Evolutionary conservation across 352 stramenopile genomes (phyloP).

Genomic region (Pythium folliculosum): DNA sequence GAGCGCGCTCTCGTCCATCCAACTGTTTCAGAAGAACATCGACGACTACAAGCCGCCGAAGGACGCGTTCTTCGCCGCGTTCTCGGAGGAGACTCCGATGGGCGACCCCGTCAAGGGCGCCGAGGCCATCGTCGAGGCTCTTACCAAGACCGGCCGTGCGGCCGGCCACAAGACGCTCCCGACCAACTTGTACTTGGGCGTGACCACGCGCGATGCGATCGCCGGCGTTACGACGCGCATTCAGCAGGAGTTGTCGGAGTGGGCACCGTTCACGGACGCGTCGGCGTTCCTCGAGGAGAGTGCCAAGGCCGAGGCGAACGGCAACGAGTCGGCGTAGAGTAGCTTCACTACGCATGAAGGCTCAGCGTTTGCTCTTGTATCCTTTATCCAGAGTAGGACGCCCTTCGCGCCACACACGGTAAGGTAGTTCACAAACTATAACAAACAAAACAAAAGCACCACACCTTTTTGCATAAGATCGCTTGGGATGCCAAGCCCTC

Average conservation of each 20-base stretch:
- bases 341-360: too few relatives aligned
- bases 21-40: slow-evolving; percentile 2
- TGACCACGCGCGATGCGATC: not conserved
- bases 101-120: slow-evolving; percentile 16
- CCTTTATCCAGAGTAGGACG: too few relatives aligned
- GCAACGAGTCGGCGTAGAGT: not conserved
- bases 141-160: slow-evolving; percentile 24
- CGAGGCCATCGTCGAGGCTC: slow-evolving; percentile 19
- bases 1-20: not conserved
- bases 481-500: too few relatives aligned
- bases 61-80: not conserved
- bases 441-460: too few relatives aligned
- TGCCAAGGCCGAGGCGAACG: not conserved
- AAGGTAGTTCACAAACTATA: too few relatives aligned
- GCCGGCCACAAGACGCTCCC: slow-evolving; percentile 11
- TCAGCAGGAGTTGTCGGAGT: slow-evolving; percentile 6
- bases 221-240: not conserved
- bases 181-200: slow-evolving; percentile 8
- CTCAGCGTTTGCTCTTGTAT: too few relatives aligned
- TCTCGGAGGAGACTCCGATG: slow-evolving; percentile 10
- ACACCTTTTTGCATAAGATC: too few relatives aligned
- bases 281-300: slow-evolving; percentile 7
- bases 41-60: slow-evolving; percentile 11
- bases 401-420: too few relatives aligned
- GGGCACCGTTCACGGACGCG: slow-evolving; percentile 6